Base-by-base conservation (phyloP, 441 rosid genomes). In the Syzygium syzygioides region DNA sequence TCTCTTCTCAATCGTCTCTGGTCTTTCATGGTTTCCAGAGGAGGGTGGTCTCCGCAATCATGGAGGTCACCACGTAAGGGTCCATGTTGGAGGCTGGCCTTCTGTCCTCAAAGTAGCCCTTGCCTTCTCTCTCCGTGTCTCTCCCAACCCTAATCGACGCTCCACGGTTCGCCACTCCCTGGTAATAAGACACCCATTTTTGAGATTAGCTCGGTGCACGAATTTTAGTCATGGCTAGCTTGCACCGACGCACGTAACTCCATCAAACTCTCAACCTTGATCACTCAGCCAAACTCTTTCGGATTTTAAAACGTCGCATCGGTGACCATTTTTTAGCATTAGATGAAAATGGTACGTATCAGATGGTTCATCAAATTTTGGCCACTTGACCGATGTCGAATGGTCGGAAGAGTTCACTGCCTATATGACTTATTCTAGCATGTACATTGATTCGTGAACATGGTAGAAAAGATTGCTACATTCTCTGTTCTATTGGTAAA, bases 51-150 rank as follows among this genome's bases (percentile, higher is more conserved):
- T 89, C 76, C 59, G 90, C 90, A 59, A 89, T 89, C 90, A 86
- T 86, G 80, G 88, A 86, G 53, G 90, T 89, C 34, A 89, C 90
- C 37, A 88, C 87, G n/a, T 88, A 88, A 25, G 90, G 90, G 64
- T 88, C 90, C 90, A 88, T 88, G 90, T 89, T 89, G 34, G 90
- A 89, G 62, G 90, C 90, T 14, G 90, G 90, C 88, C 90, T 88
- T 55, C 90, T 14, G 90, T 88, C 90, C 90, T 88, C 90, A 20
- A 88, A 88, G 87, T 88, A 88, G 68, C 90, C 90, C 87, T 88
- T 88, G 66, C 90, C 90, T 15, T 66, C 90, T 87, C 59, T 88
- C 90, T 88, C 90, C 1, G 90, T 88, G 48, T 88, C 90, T 87
- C 90, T 88, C 84, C 90, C 90, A 53, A 88, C 90, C 56, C 90